These are phyloP conservation scores for Mortierella sp. DNA, from an alignment of 371 early-diverging fungal genomes.

Conservation along the genomic window DNA sequence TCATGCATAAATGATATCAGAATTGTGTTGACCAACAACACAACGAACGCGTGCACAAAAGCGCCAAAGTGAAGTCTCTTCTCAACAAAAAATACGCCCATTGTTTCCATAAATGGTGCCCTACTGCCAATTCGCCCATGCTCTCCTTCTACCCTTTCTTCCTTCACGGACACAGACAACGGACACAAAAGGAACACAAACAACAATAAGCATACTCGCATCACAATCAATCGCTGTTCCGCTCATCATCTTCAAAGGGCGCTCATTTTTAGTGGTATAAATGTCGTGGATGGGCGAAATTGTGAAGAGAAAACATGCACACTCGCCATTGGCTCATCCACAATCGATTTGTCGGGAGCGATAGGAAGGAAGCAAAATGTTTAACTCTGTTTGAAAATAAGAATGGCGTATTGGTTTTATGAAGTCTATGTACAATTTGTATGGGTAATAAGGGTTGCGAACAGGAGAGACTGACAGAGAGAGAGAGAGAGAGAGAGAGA, in stretches of 20 bases:
- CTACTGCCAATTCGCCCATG: not conserved
- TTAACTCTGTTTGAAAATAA: not conserved
- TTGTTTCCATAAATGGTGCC: slow-evolving; percentile 18
- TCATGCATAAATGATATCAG: too few relatives aligned
- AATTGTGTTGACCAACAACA: not conserved
- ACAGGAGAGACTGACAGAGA: not conserved
- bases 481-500: not conserved
- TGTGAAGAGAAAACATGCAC: not conserved
- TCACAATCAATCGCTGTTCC: too few relatives aligned
- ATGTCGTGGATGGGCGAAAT: not conserved
- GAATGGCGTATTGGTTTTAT: not conserved
- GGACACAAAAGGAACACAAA: not conserved
- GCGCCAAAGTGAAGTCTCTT: too few relatives aligned
- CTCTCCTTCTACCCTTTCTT: not conserved
- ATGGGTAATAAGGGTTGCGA: not conserved
- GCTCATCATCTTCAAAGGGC: not conserved
- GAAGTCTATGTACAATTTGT: not conserved
- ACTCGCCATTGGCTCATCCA: not conserved
- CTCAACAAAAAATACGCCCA: not conserved
- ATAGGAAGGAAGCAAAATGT: not conserved
- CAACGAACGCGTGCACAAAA: not conserved
- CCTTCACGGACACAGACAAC: not conserved
- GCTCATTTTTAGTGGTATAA: not conserved
- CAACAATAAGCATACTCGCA: too few relatives aligned
- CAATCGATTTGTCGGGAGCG: not conserved